Conservation (phyloP, 345 rosid species). For the Lumnitzera littorea region DNA sequence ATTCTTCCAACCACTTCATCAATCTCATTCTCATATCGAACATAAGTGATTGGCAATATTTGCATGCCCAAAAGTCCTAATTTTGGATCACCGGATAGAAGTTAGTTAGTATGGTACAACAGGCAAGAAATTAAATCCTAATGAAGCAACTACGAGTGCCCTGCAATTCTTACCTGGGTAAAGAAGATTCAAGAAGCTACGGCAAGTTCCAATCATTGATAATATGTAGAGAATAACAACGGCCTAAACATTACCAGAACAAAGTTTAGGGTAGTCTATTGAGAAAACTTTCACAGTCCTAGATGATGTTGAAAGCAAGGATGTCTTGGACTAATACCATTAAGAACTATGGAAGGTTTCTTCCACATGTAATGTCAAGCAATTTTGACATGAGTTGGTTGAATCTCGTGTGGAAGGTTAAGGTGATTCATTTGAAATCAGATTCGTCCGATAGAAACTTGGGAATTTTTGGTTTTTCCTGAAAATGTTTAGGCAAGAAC, state of each 20-base stretch:
- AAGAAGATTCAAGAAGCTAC: constrained; percentile 70
- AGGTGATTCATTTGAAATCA: constrained; percentile 36
- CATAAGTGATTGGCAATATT: constrained; percentile 62
- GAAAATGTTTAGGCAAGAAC: constrained; percentile 8
- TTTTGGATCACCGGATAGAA: not conserved
- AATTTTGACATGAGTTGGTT: constrained; percentile 35
- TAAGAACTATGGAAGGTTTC: constrained; percentile 48
- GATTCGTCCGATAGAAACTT: constrained; percentile 25
- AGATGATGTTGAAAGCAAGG: not conserved
- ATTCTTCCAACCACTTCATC: constrained; percentile 34
- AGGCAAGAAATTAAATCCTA: too few relatives aligned
- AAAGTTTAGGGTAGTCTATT: not conserved
- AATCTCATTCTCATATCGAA: constrained; percentile 53
- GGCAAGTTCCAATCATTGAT: constrained; percentile 64
- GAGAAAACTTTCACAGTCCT: not conserved
- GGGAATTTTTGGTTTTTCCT: constrained; percentile 58
- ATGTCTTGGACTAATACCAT: constrained; percentile 27
- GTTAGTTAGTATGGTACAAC: not conserved
- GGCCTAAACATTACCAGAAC: constrained; percentile 23
- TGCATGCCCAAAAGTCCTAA: constrained; percentile 32
- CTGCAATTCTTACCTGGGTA: constrained; percentile 46
- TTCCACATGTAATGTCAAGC: constrained; percentile 59
- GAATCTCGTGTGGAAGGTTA: constrained; percentile 30
- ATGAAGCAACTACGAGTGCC: not conserved
- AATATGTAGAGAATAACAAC: constrained; percentile 41